A percentile compares a stretch with the other conserved stretches of the same genome.
These are phyloP conservation scores for Moricandia moricandioides DNA, from an alignment of 345 rosid species.

Conservation along the genomic window DNA sequence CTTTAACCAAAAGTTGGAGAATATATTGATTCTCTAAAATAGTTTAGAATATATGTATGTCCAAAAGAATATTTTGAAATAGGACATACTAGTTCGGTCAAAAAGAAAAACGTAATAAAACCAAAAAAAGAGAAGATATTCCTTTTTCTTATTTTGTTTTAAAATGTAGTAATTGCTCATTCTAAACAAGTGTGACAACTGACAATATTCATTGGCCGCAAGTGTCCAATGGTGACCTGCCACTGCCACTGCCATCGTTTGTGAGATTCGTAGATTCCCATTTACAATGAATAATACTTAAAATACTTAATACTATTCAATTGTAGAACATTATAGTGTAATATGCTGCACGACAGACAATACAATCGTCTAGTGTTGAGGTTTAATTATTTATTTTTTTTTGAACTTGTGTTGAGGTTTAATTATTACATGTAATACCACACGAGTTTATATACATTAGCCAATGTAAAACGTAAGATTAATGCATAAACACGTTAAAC, in stretches of 20 bases:
- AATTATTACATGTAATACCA: no score
- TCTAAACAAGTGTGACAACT: constrained; percentile 6
- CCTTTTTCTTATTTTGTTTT: not conserved
- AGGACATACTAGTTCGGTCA: not conserved
- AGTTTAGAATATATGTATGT: not conserved
- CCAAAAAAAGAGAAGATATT: not conserved
- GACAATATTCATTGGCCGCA: constrained; percentile 15
- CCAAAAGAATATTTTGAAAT: not conserved
- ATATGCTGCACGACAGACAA: not conserved
- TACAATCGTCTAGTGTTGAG: not conserved
- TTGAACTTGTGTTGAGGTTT: not conserved
- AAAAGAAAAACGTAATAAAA: not conserved
- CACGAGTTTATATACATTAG: no score
- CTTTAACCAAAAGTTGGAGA: constrained; percentile 2
- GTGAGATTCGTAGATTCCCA: constrained; percentile 3
- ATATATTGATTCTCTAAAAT: constrained; percentile 3
- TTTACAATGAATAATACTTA: not conserved
- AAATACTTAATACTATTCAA: not conserved
- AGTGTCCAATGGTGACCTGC: not conserved
- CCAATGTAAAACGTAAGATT: no score
- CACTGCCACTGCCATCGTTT: not conserved
- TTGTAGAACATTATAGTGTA: no score
- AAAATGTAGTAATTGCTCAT: not conserved
- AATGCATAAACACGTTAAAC: no score
- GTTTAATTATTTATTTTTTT: not conserved